Conservation (phyloP, 768 basidiomycete genomes). For the Porphyrellus cyaneotinctus region DNA sequence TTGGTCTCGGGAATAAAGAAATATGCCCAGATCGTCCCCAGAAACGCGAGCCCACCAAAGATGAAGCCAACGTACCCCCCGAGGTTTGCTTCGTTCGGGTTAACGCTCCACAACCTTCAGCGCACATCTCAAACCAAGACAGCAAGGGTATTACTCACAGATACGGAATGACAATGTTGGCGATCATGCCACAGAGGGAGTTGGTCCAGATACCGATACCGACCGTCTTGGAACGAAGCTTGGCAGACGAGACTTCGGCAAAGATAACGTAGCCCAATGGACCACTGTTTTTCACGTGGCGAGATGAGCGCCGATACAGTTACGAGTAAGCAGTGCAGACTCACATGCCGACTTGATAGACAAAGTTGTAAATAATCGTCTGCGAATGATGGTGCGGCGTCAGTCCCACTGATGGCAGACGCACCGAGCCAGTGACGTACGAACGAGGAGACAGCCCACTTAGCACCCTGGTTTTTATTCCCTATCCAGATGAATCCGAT, state of each 20-base stretch:
- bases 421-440: constrained; percentile 1
- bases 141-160: neutral
- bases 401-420: neutral
- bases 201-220: constrained; percentile 25
- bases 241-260: constrained; percentile 28
- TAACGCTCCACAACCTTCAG: constrained; percentile 21
- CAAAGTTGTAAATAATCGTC: constrained; percentile 32
- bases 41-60: constrained; percentile 23
- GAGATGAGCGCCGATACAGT: neutral
- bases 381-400: neutral
- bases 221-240: constrained; percentile 30
- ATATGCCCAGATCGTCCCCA: constrained; percentile 23
- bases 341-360: constrained; percentile 27
- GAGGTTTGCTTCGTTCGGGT: constrained; percentile 25
- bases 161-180: constrained; percentile 26
- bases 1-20: constrained; percentile 28
- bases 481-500: constrained; percentile 30
- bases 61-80: constrained; percentile 29
- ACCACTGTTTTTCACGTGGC: constrained; percentile 9
- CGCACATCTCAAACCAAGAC: too few species aligned
- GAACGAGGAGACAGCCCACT: constrained; percentile 23
- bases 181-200: constrained; percentile 24
- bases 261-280: constrained; percentile 28
- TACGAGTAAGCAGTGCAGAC: neutral
- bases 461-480: constrained; percentile 7